These are phyloP conservation scores for Stagonosporopsis cucurbitacearum DNA, from an alignment of 2,329 filamentous ascomycete species.

Conservation along the genomic window DNA sequence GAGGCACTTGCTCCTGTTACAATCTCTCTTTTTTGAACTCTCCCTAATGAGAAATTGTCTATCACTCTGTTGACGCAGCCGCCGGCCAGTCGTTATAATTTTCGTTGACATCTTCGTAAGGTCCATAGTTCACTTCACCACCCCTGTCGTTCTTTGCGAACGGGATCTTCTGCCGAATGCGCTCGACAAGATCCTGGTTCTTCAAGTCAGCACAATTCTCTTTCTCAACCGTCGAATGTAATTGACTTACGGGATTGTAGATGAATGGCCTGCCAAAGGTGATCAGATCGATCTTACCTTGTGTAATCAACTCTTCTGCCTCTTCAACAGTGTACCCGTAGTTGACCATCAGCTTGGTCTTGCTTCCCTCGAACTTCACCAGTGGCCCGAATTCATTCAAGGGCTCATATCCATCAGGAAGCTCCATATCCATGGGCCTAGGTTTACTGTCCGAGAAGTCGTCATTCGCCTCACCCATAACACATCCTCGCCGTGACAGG, in stretches of 20 bases:
- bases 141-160: constrained; percentile 30
- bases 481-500: constrained; percentile 11
- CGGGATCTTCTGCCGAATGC: constrained; percentile 21
- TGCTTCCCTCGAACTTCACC: constrained; percentile 36
- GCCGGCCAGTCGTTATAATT: constrained; percentile 11
- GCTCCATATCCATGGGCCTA: constrained; percentile 9
- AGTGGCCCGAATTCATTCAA: constrained; percentile 30
- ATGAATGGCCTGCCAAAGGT: constrained; percentile 33
- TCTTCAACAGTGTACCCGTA: constrained; percentile 33
- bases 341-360: constrained; percentile 34
- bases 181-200: constrained; percentile 20
- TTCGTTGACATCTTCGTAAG: constrained; percentile 19
- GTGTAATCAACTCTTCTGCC: constrained; percentile 22
- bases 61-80: too few relatives aligned
- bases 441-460: constrained; percentile 8
- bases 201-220: not conserved
- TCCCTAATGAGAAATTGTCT: too few relatives aligned
- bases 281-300: constrained; percentile 29
- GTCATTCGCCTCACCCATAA: not conserved
- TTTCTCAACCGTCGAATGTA: too few relatives aligned
- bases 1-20: too few relatives aligned
- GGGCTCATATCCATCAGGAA: constrained; percentile 26
- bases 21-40: not conserved
- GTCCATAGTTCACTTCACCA: constrained; percentile 32
- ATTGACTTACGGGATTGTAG: constrained; percentile 25